phyloP scores from a whole-genome alignment of 2,329 filamentous ascomycete species.

The Alternaria gansuensis region DNA sequence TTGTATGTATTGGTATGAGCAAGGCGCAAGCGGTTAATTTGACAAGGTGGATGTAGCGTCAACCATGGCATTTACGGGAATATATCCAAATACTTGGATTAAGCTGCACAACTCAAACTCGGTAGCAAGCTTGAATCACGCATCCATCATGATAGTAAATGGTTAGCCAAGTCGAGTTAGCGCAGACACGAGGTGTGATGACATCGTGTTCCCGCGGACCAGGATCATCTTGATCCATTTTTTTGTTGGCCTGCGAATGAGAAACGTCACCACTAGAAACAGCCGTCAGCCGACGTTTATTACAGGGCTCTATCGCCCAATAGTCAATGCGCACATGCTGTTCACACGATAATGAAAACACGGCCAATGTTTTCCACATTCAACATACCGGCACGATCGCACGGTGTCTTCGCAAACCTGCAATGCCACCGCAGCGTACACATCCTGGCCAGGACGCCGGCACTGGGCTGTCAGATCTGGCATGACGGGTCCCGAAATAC shows the following conservation, averaged over 20 bases:
- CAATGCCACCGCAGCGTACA: conserved; percentile 24
- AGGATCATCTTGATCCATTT: conserved; percentile 24
- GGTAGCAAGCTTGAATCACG: neutral
- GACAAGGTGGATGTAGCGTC: neutral
- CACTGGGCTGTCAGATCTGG: conserved; percentile 23
- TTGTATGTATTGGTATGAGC: conserved; percentile 2
- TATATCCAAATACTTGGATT: neutral
- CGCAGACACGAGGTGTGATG: conserved; percentile 38
- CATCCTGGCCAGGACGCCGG: conserved; percentile 11
- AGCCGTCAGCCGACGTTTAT: neutral
- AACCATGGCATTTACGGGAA: neutral
- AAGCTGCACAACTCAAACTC: neutral
- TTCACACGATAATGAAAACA: conserved; percentile 33
- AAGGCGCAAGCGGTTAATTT: conserved; percentile 8
- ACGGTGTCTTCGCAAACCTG: conserved; percentile 5
- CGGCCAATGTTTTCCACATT: conserved; percentile 28
- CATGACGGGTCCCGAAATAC: conserved; percentile 11
- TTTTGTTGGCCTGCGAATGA: conserved; percentile 24
- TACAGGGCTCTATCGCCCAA: neutral
- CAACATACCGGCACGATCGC: conserved; percentile 6
- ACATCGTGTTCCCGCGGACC: conserved; percentile 36
- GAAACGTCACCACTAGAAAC: conserved; percentile 26
- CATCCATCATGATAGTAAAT: conserved; percentile 7
- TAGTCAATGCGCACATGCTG: neutral
- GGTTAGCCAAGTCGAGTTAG: conserved; percentile 23